These are phyloP conservation scores for Fusarium sp. DNA, from an alignment of 2,329 filamentous ascomycete genomes.

Conservation along the genomic window DNA sequence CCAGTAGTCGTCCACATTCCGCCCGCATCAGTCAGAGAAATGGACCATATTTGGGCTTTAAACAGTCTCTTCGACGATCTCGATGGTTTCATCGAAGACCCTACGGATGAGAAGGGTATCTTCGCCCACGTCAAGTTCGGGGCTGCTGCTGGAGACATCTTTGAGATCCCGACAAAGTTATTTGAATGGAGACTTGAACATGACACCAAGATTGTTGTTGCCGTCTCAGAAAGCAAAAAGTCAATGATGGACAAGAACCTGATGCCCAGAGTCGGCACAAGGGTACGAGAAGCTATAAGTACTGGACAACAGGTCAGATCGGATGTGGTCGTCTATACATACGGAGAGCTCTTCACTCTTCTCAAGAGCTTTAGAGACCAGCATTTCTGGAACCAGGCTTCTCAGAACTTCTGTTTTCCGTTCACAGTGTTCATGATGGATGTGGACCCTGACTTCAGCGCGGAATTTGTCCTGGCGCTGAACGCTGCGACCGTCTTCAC, in stretches of 20 bases:
- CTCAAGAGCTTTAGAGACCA: background rate
- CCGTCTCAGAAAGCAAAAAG: background rate
- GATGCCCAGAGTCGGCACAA: background rate
- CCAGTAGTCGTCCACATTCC: background rate
- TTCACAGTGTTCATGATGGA: background rate
- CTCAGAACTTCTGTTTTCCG: background rate
- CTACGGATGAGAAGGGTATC: background rate
- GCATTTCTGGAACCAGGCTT: background rate
- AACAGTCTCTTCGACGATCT: accelerated
- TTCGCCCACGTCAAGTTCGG: background rate
- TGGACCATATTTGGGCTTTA: accelerated
- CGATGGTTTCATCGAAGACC: background rate
- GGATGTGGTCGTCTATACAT: background rate
- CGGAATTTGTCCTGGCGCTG: background rate
- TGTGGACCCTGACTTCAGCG: background rate
- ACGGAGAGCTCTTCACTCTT: background rate
- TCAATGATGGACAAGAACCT: background rate
- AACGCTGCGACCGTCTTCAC: background rate
- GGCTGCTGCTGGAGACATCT: background rate
- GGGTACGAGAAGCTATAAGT: background rate
- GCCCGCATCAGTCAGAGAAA: background rate
- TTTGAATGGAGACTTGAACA: background rate
- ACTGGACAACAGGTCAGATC: background rate
- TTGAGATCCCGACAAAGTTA: background rate
- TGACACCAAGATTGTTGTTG: background rate